Evolutionary conservation across 306 rosid species (phyloP).

Genomic region (Quercus ilex): DNA sequence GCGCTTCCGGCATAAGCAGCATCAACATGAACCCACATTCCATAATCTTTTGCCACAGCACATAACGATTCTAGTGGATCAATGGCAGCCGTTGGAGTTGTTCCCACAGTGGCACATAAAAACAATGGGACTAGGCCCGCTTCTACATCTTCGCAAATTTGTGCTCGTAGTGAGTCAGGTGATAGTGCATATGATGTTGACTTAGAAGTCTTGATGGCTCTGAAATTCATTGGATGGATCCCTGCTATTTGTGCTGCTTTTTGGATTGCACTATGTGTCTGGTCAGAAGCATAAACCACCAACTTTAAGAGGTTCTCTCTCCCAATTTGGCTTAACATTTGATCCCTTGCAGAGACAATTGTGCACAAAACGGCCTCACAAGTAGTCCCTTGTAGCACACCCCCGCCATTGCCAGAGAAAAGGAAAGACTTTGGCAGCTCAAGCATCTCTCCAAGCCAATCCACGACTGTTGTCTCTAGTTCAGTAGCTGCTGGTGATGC

Average conservation of each 20-base stretch:
- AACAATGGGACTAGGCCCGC: constrained; percentile 28
- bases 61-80: constrained; percentile 32
- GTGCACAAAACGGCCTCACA: constrained; percentile 43
- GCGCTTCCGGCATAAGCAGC: constrained; percentile 42
- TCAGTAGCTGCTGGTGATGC: constrained; percentile 25
- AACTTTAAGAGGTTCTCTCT: constrained; percentile 14
- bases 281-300: constrained; percentile 42
- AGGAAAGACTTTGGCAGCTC: constrained; percentile 33
- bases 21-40: constrained; percentile 49
- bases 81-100: constrained; percentile 32
- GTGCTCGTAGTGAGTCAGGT: background rate
- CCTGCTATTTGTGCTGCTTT: constrained; percentile 36
- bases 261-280: constrained; percentile 33
- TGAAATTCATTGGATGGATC: constrained; percentile 6
- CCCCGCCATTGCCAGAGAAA: constrained; percentile 34
- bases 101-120: constrained; percentile 35
- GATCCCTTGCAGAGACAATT: constrained; percentile 35
- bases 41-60: constrained; percentile 25
- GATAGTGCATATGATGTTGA: constrained; percentile 20
- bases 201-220: constrained; percentile 21
- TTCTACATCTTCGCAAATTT: constrained; percentile 11
- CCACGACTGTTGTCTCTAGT: constrained; percentile 17
- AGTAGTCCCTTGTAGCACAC: constrained; percentile 40
- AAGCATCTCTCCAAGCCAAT: constrained; percentile 45
- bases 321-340: constrained; percentile 16